Evolutionary conservation across 225 moss, liverwort and hornwort species (phyloP).

Genomic region (Anthoceros angustus): DNA sequence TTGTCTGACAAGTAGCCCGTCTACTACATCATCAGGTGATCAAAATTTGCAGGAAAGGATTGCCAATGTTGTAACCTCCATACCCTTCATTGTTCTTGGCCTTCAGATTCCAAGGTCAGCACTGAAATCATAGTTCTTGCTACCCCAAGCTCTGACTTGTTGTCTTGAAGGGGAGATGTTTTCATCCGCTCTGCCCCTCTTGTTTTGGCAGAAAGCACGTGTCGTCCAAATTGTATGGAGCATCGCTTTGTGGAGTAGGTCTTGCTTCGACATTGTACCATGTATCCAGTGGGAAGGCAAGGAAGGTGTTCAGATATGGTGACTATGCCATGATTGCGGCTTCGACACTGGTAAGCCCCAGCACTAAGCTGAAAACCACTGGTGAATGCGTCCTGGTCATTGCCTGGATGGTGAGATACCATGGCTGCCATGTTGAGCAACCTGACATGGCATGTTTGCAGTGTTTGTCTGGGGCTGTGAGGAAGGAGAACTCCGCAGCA

Average conservation of each 20-base stretch:
- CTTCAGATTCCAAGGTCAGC: constrained; percentile 66
- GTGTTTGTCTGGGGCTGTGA: constrained; percentile 71
- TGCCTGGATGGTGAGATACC: too few species aligned
- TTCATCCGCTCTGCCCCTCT: not conserved
- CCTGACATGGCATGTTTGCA: constrained; percentile 12
- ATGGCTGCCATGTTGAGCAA: too few species aligned
- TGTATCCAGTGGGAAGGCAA: constrained; percentile 57
- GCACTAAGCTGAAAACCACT: too few species aligned
- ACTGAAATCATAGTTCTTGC: not conserved
- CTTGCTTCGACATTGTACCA: constrained; percentile 85
- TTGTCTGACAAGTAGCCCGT: not conserved
- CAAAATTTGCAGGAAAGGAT: constrained; percentile 48
- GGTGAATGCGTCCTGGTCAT: too few species aligned
- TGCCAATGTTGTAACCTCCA: constrained; percentile 73
- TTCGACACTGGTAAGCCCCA: constrained; percentile 47
- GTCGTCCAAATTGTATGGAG: constrained; percentile 45
- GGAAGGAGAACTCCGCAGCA: constrained; percentile 41
- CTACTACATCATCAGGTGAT: constrained; percentile 35
- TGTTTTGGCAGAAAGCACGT: constrained; percentile 38
- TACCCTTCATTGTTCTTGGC: constrained; percentile 74
- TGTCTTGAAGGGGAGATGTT: not conserved
- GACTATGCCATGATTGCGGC: constrained; percentile 92
- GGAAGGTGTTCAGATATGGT: constrained; percentile 59
- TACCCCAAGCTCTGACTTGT: not conserved
- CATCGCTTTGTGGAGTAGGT: constrained; percentile 77